Percentiles rank a stretch among this genome's conserved stretches.
These are phyloP conservation scores for Mimosa pudica DNA, from an alignment of 306 rosid genomes.

Conservation along the genomic window DNA sequence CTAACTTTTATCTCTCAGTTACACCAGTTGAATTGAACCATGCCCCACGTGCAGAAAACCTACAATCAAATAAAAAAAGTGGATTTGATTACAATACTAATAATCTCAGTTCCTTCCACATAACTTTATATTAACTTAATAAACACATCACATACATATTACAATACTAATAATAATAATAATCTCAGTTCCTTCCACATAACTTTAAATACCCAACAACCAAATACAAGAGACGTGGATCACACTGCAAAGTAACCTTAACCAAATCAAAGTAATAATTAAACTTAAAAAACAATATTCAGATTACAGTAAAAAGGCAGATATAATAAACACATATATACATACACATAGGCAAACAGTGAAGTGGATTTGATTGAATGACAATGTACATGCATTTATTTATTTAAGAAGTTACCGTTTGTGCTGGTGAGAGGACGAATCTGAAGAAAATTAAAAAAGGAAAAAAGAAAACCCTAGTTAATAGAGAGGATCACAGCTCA, in stretches of 20 bases:
- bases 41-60: constrained; percentile 34
- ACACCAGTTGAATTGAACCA: neutral
- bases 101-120: neutral
- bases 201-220: neutral
- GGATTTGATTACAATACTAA: neutral
- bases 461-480: constrained; percentile 55
- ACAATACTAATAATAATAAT: neutral
- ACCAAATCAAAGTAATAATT: neutral
- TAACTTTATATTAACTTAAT: neutral
- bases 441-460: constrained; percentile 26
- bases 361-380: constrained; percentile 2
- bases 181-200: neutral
- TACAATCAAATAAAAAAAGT: constrained; percentile 32
- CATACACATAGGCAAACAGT: no score
- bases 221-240: neutral
- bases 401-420: constrained; percentile 48
- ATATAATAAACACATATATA: neutral
- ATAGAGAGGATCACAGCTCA: constrained; percentile 10
- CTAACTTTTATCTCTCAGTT: constrained; percentile 4
- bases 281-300: neutral
- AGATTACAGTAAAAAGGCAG: neutral
- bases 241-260: neutral
- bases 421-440: constrained; percentile 43
- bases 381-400: constrained; percentile 18
- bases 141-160: neutral